Conservation (phyloP, 2,329 filamentous ascomycete species). For the Colletotrichum chrysophilum region DNA sequence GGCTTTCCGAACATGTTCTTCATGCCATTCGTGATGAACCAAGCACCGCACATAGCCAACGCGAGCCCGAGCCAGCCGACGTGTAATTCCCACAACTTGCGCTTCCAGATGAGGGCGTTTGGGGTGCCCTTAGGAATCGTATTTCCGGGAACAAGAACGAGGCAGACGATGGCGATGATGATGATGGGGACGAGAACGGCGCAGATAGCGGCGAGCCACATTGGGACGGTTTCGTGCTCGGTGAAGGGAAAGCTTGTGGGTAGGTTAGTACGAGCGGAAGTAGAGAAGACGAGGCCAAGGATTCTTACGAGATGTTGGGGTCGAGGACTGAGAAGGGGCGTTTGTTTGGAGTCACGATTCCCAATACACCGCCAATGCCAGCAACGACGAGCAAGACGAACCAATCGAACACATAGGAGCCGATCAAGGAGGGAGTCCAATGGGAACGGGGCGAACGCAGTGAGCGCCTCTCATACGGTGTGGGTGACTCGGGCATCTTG, state of each 20-base stretch:
- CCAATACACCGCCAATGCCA: constrained; percentile 63
- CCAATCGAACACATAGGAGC: constrained; percentile 81
- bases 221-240: constrained; percentile 74
- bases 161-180: constrained; percentile 71
- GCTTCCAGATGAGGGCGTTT: constrained; percentile 70
- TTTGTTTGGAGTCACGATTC: constrained; percentile 65
- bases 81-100: constrained; percentile 92
- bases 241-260: constrained; percentile 69
- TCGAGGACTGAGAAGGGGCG: constrained; percentile 75
- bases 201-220: constrained; percentile 68
- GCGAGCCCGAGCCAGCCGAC: constrained; percentile 83
- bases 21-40: constrained; percentile 83
- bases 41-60: constrained; percentile 73
- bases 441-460: constrained; percentile 5
- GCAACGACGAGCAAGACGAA: constrained; percentile 66
- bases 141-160: constrained; percentile 75
- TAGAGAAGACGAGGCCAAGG: neutral
- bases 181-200: constrained; percentile 67
- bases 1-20: constrained; percentile 77
- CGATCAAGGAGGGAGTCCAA: constrained; percentile 38
- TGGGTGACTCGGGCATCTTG: constrained; percentile 36
- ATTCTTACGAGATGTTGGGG: constrained; percentile 72
- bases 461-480: constrained; percentile 7
- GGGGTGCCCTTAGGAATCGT: constrained; percentile 69
- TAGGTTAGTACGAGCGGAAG: neutral